A percentile compares a stretch with the other conserved stretches of the same genome.
Evolutionary conservation across 176 grass and related monocot species (phyloP).

Genomic region (Cocos nucifera): DNA sequence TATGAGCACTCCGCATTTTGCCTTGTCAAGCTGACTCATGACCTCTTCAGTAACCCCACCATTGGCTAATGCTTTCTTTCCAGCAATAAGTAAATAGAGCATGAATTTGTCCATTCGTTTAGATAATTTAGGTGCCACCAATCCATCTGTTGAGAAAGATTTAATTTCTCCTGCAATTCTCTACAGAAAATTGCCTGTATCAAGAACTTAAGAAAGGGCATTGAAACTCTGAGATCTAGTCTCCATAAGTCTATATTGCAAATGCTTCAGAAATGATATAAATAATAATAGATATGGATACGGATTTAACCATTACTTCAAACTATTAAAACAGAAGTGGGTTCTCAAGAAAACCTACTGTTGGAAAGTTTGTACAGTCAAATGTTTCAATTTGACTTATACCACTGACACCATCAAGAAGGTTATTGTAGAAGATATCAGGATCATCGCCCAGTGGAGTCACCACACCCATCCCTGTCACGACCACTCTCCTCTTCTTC

Average conservation of each 20-base stretch:
- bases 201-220: no score
- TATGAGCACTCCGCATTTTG: slow-evolving; percentile 85
- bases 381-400: slow-evolving; percentile 91
- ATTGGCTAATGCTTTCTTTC: slow-evolving; percentile 85
- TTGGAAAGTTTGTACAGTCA: slow-evolving; percentile 84
- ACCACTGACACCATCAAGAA: slow-evolving; percentile 76
- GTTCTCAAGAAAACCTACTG: slow-evolving; percentile 37
- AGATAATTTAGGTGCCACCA: slow-evolving; percentile 78
- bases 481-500: slow-evolving; percentile 84
- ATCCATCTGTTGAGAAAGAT: slow-evolving; percentile 82
- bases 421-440: slow-evolving; percentile 87
- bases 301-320: no score
- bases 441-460: slow-evolving; percentile 93
- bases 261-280: no score
- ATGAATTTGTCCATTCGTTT: slow-evolving; percentile 99
- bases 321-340: no score
- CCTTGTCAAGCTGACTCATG: slow-evolving; percentile 78
- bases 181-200: slow-evolving; percentile 27
- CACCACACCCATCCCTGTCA: slow-evolving; percentile 95
- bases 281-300: no score
- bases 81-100: slow-evolving; percentile 90
- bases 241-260: no score
- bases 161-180: slow-evolving; percentile 99
- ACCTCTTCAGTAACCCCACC: slow-evolving; percentile 83
- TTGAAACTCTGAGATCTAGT: no score